These are phyloP conservation scores for Capsaspora owczarzaki DNA, from an alignment of 78 protist species.

Conservation along the genomic window DNA sequence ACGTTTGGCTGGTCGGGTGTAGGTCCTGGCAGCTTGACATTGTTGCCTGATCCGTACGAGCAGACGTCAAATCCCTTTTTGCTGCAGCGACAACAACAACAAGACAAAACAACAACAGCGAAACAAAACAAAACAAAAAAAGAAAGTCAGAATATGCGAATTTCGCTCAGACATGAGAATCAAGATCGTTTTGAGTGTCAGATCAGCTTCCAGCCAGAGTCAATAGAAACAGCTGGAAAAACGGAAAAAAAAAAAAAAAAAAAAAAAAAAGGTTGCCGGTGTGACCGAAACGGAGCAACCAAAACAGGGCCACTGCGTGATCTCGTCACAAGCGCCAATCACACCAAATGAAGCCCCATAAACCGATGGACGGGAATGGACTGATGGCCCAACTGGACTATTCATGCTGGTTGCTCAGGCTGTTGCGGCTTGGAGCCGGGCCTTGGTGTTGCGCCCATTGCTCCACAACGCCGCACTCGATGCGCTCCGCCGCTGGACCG, in stretches of 20 bases:
- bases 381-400: too few relatives aligned
- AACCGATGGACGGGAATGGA: too few relatives aligned
- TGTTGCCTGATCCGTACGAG: conserved; percentile 39
- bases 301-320: too few relatives aligned
- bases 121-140: not conserved
- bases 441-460: too few relatives aligned
- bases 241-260: not conserved
- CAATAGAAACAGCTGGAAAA: not conserved
- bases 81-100: not conserved
- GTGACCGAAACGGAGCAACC: too few relatives aligned
- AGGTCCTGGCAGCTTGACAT: conserved; percentile 36
- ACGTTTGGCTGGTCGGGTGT: conserved; percentile 32
- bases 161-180: not conserved
- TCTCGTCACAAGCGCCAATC: too few relatives aligned
- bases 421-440: too few relatives aligned
- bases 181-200: not conserved
- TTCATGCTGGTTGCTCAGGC: too few relatives aligned
- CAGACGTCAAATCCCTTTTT: conserved; percentile 17
- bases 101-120: not conserved
- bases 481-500: too few relatives aligned
- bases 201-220: not conserved
- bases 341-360: too few relatives aligned
- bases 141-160: not conserved
- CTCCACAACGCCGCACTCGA: too few relatives aligned
- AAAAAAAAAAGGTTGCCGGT: too few relatives aligned